A percentile compares a stretch with the other conserved stretches of the same genome.
phyloP scores from a whole-genome alignment of 495 filamentous ascomycete genomes.

The Penicillium canescens region DNA sequence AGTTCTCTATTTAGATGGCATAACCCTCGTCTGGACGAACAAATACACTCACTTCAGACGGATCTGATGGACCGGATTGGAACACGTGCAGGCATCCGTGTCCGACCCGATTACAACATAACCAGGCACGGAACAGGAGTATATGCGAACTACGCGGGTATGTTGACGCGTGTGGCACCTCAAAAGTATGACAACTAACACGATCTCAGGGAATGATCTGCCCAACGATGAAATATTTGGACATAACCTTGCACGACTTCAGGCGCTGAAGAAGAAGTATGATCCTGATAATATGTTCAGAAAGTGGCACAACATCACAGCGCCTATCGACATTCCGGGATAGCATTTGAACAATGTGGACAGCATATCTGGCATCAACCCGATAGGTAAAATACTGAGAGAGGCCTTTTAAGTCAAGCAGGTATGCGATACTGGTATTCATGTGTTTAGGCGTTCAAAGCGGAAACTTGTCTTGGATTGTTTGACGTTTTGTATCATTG shows the following conservation, averaged over 20 bases:
- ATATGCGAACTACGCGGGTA: conserved; percentile 37
- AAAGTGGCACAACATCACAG: conserved; percentile 19
- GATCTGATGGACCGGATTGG: conserved; percentile 9
- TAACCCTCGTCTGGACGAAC: conserved; percentile 5
- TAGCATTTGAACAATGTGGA: too few species aligned
- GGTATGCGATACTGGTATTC: too few species aligned
- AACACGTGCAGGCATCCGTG: not conserved
- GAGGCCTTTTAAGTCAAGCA: too few species aligned
- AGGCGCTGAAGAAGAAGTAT: conserved; percentile 44
- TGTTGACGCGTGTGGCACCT: not conserved
- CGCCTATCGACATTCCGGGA: too few species aligned
- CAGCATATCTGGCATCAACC: too few species aligned
- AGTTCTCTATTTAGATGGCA: conserved; percentile 13
- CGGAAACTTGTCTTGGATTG: too few species aligned
- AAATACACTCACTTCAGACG: conserved; percentile 2
- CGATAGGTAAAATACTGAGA: too few species aligned
- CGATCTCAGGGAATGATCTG: conserved; percentile 24
- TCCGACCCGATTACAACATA: too few species aligned
- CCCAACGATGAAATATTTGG: conserved; percentile 39
- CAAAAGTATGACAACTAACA: conserved; percentile 11
- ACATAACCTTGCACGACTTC: conserved; percentile 32
- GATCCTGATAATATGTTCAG: conserved; percentile 49
- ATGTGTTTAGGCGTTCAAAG: too few species aligned
- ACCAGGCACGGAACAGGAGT: not conserved
- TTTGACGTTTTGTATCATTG: too few species aligned